phyloP scores from a whole-genome alignment of 148 eudicot species.

The Arctostaphylos glauca region DNA sequence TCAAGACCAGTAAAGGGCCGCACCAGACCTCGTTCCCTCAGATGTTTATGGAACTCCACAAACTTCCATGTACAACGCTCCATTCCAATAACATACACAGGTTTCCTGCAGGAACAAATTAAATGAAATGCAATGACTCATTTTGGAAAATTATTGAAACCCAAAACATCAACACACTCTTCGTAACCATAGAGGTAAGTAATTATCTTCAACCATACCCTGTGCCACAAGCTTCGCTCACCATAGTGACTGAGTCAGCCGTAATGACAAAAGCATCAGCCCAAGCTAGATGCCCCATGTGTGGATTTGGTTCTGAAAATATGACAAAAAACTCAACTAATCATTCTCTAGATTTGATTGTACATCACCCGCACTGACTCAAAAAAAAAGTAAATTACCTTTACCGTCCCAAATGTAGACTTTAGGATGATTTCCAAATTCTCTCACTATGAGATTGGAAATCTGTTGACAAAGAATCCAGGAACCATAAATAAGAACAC shows the following conservation, averaged over 20 bases:
- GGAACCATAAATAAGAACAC: neutral
- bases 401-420: conserved; percentile 88
- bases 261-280: conserved; percentile 90
- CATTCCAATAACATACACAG: conserved; percentile 89
- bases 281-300: conserved; percentile 98
- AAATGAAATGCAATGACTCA: neutral
- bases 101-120: conserved; percentile 59
- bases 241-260: conserved; percentile 96
- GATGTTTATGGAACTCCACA: conserved; percentile 69
- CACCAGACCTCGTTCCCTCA: conserved; percentile 81
- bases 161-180: neutral
- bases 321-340: conserved; percentile 2
- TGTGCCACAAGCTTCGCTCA: conserved; percentile 97
- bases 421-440: conserved; percentile 80
- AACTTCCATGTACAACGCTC: conserved; percentile 96
- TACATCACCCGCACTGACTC: neutral
- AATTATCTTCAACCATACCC: conserved; percentile 59
- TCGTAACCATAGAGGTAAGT: neutral
- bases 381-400: conserved; percentile 49
- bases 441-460: conserved; percentile 59
- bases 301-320: conserved; percentile 83
- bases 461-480: conserved; percentile 39
- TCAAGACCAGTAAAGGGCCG: conserved; percentile 92
- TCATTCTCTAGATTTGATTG: neutral
- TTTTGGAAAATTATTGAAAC: neutral